Conservation (phyloP, 2,329 filamentous ascomycete genomes). For the Tolypocladium tropicale region DNA sequence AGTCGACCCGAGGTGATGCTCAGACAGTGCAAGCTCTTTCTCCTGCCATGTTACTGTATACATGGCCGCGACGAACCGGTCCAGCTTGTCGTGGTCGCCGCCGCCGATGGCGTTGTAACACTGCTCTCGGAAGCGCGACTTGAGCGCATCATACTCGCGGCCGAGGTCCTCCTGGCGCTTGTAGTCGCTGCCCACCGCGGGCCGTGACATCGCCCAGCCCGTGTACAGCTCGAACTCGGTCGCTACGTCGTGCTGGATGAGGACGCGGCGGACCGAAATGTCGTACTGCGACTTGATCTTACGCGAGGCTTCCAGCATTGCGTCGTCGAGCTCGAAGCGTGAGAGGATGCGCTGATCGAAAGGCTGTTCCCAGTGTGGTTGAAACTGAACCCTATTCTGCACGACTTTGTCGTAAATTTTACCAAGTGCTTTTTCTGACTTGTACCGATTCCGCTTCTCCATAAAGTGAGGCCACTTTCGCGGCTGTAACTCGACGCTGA, state of each 20-base stretch:
- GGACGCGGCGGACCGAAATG: constrained; percentile 61
- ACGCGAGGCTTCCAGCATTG: constrained; percentile 46
- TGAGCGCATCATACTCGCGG: constrained; percentile 53
- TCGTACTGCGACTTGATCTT: constrained; percentile 73
- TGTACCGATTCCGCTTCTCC: constrained; percentile 58
- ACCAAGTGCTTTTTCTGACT: constrained; percentile 64
- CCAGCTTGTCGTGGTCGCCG: constrained; percentile 45
- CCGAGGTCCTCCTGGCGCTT: constrained; percentile 80
- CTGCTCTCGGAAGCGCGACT: constrained; percentile 54
- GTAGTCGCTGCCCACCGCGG: constrained; percentile 65
- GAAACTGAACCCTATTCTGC: constrained; percentile 49
- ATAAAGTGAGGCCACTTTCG: constrained; percentile 76
- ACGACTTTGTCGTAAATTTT: constrained; percentile 68
- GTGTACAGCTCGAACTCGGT: constrained; percentile 93
- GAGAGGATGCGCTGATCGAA: constrained; percentile 71
- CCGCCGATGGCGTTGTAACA: constrained; percentile 58
- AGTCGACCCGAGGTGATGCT: constrained; percentile 19
- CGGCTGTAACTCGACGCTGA: constrained; percentile 51
- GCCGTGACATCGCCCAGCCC: constrained; percentile 70
- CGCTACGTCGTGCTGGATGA: constrained; percentile 72
- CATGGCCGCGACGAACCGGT: constrained; percentile 74
- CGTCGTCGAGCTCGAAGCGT: constrained; percentile 44
- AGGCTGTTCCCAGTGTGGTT: constrained; percentile 56
- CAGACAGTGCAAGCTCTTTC: constrained; percentile 46
- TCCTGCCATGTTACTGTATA: constrained; percentile 74